A percentile compares a stretch with the other conserved stretches of the same genome.
These are phyloP conservation scores for Fusarium beomiforme DNA, from an alignment of 2,329 filamentous ascomycete species.

Conservation along the genomic window DNA sequence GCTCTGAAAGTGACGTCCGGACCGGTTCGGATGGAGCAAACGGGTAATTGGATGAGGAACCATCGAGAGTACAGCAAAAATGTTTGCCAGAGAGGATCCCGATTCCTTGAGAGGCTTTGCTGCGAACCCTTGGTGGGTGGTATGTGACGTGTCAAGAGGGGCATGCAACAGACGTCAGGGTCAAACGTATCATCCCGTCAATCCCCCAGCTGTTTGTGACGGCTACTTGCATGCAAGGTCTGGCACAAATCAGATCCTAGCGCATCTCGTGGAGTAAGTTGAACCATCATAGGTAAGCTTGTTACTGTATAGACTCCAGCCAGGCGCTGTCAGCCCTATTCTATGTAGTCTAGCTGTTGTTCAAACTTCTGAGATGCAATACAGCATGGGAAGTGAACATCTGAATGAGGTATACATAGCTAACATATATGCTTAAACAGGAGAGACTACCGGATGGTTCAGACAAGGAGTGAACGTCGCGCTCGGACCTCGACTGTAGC, in stretches of 20 bases:
- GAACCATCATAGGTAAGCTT: constrained; percentile 2
- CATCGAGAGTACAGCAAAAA: not conserved
- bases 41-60: not conserved
- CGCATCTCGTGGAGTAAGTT: constrained; percentile 3
- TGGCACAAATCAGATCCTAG: constrained; percentile 36
- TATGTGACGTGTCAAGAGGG: constrained; percentile 44
- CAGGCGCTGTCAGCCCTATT: constrained; percentile 23
- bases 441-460: not conserved
- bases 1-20: constrained; percentile 2
- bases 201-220: constrained; percentile 38
- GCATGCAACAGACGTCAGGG: constrained; percentile 36
- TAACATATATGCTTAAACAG: constrained; percentile 4
- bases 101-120: constrained; percentile 24
- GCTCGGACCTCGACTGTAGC: constrained; percentile 2
- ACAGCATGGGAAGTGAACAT: not conserved
- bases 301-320: constrained; percentile 15
- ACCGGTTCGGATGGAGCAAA: constrained; percentile 8
- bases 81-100: not conserved
- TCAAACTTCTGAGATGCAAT: constrained; percentile 8
- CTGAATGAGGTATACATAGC: not conserved
- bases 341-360: not conserved
- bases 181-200: constrained; percentile 43
- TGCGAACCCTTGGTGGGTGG: constrained; percentile 37
- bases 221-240: constrained; percentile 30
- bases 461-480: not conserved